These are phyloP conservation scores for Daphne laureola DNA, from an alignment of 441 rosid genomes.

Conservation along the genomic window DNA sequence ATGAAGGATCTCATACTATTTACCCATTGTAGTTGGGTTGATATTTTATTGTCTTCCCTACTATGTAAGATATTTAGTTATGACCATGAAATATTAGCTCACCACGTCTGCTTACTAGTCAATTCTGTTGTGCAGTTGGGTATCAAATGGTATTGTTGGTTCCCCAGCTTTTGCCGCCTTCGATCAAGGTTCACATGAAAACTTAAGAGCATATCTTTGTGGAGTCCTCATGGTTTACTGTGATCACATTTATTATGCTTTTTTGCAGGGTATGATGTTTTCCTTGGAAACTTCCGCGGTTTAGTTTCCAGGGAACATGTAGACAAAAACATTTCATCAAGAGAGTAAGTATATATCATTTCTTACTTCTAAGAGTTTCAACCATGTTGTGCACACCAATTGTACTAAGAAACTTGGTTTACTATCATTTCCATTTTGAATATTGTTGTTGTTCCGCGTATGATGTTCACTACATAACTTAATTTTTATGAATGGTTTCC, in stretches of 20 bases:
- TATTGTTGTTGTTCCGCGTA: no score
- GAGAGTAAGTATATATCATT: conserved; percentile 41
- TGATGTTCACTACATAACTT: no score
- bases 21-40: no score
- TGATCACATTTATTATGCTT: conserved; percentile 12
- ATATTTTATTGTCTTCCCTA: no score
- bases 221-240: background rate
- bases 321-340: conserved; percentile 65
- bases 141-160: conserved; percentile 86
- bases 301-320: conserved; percentile 80
- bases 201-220: background rate
- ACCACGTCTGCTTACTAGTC: background rate
- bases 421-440: no score
- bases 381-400: background rate
- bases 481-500: no score
- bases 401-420: background rate
- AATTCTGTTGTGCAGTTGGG: conserved; percentile 49
- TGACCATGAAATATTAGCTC: background rate
- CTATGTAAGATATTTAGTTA: no score
- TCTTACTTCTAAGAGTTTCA: background rate
- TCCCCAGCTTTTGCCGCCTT: conserved; percentile 95
- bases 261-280: conserved; percentile 75
- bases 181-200: conserved; percentile 61
- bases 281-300: conserved; percentile 83
- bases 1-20: background rate